Evolutionary conservation across 768 basidiomycete genomes (phyloP).

Genomic region (Russula brevipes): DNA sequence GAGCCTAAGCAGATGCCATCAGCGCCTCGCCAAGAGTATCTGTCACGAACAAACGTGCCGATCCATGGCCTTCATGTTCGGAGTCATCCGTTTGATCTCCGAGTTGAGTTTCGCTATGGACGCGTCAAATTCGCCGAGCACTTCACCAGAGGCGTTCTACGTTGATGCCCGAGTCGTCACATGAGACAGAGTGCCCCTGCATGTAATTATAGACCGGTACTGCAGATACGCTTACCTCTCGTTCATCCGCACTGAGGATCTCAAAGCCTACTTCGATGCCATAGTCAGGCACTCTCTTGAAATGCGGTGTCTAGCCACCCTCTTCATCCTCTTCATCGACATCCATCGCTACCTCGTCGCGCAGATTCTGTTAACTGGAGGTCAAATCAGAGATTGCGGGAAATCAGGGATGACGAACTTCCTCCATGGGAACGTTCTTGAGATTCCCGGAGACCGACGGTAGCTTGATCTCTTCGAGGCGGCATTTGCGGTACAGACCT

Average conservation of each 20-base stretch:
- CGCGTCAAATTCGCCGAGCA: constrained; percentile 67
- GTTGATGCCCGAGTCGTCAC: neutral
- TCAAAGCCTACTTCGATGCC: constrained; percentile 89
- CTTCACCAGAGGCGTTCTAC: constrained; percentile 58
- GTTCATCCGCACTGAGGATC: constrained; percentile 66
- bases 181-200: neutral
- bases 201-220: neutral
- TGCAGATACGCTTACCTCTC: constrained; percentile 42
- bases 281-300: constrained; percentile 69
- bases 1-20: constrained; percentile 42
- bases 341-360: constrained; percentile 87
- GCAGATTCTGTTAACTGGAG: constrained; percentile 50
- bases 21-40: neutral
- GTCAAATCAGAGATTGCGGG: neutral
- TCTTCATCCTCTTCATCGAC: constrained; percentile 85
- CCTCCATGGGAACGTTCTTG: constrained; percentile 90
- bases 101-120: constrained; percentile 60
- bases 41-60: constrained; percentile 39
- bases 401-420: constrained; percentile 47
- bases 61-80: constrained; percentile 96
- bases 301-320: constrained; percentile 48
- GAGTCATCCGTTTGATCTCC: constrained; percentile 91
- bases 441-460: constrained; percentile 73
- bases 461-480: constrained; percentile 85
- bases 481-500: constrained; percentile 83